Base-by-base conservation (phyloP, 495 filamentous ascomycete genomes). In the Cladorrhinum samala region DNA sequence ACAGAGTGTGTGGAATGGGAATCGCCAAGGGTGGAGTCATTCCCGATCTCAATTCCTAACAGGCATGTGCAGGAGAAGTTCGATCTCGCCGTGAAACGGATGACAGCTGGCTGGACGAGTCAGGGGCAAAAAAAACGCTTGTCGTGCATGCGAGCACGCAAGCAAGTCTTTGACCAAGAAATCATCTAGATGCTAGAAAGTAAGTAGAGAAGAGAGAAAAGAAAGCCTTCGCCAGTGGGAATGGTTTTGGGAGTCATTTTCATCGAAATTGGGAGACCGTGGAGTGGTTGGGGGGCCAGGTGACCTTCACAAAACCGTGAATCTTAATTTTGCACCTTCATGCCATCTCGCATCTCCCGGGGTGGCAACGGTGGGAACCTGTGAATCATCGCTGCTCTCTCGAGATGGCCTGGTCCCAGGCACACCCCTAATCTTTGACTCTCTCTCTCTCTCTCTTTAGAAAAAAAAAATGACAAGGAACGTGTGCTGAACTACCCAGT, bases 321-420 rank as follows among this genome's bases (percentile, higher is more conserved):
- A 5, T 33, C 27, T 33, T 23, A 54, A 48, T n/a, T 49, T 54
- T 36, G 18, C 37, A 11, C 13, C 14, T 24, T 49, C 37, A 45
- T 38, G 25, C 43, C 54, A 56, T 56, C 54, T 56, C 54, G 33
- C 54, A 56, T 56, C 54, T 56, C 54, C 54, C 36, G 43, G 18
- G 41, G 54, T 56, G 54, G 54, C n/a, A 11, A 33, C 27, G 27
- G 27, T 33, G 27, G 5, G 5, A 33, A 45, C 23, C 49, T 48
- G 37, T 40, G 54, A 42, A 50, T 36, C 50, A 52, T 37, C 44
- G 41, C 41, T 42, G 24, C 39, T 14, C 21, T 23, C 44, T 52
- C 41, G 27, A 52, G 39, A 52, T 44, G 41, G 13, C 18, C 18
- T 46, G 25, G 38, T 37, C n/a, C n/a, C n/a, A n/a, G n/a, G n/a